Conservation (phyloP, 2,329 filamentous ascomycete genomes). For the Aspergillus sp. region DNA sequence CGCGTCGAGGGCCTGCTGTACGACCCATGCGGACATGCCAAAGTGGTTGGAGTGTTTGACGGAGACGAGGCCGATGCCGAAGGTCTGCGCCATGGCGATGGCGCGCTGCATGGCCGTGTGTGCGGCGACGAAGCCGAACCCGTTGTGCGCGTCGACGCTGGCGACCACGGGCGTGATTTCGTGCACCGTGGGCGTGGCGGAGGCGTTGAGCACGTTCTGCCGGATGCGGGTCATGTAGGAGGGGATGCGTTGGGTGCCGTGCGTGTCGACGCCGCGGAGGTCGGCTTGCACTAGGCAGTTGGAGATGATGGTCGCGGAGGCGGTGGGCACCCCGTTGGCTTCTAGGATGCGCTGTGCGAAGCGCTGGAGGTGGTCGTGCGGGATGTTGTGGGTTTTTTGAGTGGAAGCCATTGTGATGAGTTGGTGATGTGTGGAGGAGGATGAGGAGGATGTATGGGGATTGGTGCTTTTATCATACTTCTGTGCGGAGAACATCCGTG, state of each 20-base stretch:
- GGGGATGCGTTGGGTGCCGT: slow-evolving; percentile 74
- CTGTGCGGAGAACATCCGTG: no score
- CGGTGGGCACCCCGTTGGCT: slow-evolving; percentile 54
- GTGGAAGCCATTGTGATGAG: background rate
- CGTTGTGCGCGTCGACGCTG: slow-evolving; percentile 65
- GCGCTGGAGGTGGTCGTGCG: background rate
- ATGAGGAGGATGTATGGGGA: background rate
- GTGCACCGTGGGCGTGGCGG: slow-evolving; percentile 56
- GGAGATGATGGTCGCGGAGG: slow-evolving; percentile 63
- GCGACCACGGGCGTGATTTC: slow-evolving; percentile 69
- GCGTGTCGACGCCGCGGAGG: slow-evolving; percentile 74
- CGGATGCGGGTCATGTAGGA: slow-evolving; percentile 73
- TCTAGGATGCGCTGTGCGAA: slow-evolving; percentile 17
- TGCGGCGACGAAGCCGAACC: slow-evolving; percentile 72
- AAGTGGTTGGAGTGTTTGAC: slow-evolving; percentile 79
- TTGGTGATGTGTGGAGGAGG: background rate
- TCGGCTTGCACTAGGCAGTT: slow-evolving; percentile 70
- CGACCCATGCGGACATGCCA: slow-evolving; percentile 78
- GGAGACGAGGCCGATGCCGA: slow-evolving; percentile 72
- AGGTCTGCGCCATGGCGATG: slow-evolving; percentile 61
- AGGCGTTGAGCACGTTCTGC: slow-evolving; percentile 63
- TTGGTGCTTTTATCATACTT: no score
- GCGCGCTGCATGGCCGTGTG: slow-evolving; percentile 64
- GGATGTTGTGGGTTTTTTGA: background rate
- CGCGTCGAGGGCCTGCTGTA: slow-evolving; percentile 72